Conservation (phyloP, 768 basidiomycete genomes). For the Xerocomellus dryophilus region DNA sequence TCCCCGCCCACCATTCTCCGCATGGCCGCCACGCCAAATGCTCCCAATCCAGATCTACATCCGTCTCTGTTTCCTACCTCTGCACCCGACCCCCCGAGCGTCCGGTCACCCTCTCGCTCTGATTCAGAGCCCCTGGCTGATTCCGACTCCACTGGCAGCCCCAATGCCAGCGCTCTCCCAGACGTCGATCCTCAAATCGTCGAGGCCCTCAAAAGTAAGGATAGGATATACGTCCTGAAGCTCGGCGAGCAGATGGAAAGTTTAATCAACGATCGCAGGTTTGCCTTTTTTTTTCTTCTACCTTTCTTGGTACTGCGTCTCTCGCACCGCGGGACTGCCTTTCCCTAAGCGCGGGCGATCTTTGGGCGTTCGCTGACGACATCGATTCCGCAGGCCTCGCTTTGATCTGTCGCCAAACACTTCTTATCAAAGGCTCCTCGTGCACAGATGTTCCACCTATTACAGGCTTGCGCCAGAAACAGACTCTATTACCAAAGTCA, state of each 20-base stretch:
- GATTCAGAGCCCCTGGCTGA: conserved; percentile 31
- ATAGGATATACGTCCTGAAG: conserved; percentile 83
- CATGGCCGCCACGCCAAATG: conserved; percentile 12
- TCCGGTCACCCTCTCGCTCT: conserved; percentile 19
- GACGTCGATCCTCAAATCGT: conserved; percentile 79
- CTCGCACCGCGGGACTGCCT: conserved; percentile 8
- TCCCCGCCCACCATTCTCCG: conserved; percentile 10
- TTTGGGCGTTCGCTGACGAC: conserved; percentile 20
- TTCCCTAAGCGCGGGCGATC: neutral
- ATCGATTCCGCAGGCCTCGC: conserved; percentile 45
- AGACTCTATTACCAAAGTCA: conserved; percentile 61
- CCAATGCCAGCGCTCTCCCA: conserved; percentile 20
- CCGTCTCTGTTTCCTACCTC: conserved; percentile 14
- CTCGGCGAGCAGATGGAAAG: conserved; percentile 84
- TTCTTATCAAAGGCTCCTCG: conserved; percentile 80
- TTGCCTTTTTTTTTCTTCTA: conserved; percentile 26
- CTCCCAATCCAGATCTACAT: conserved; percentile 12
- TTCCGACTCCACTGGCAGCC: conserved; percentile 25
- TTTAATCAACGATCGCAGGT: conserved; percentile 75
- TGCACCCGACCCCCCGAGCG: conserved; percentile 7
- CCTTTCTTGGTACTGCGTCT: neutral
- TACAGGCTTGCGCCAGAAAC: conserved; percentile 72
- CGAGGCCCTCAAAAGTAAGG: conserved; percentile 85
- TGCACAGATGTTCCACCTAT: conserved; percentile 82
- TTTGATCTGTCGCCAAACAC: conserved; percentile 68